A percentile compares a stretch with the other conserved stretches of the same genome.
Evolutionary conservation across 495 filamentous ascomycete species (phyloP).

Genomic region (Xylaria scruposa): DNA sequence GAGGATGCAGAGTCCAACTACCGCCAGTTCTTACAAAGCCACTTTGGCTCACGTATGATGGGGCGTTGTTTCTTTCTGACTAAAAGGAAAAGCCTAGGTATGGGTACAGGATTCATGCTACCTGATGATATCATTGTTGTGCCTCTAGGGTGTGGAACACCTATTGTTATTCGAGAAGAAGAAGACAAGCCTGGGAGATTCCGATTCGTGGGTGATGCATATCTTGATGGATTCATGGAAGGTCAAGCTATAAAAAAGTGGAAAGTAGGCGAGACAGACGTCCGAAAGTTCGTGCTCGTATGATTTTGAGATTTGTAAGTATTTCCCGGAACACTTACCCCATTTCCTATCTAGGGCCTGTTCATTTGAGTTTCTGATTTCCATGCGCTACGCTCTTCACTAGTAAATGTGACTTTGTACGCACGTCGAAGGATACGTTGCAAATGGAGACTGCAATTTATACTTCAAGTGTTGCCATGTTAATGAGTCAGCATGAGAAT

Average conservation of each 20-base stretch:
- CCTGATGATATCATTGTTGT: not conserved
- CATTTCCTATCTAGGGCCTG: not conserved
- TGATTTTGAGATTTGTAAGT: not conserved
- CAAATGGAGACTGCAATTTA: not conserved
- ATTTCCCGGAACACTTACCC: not conserved
- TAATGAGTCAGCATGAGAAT: not conserved
- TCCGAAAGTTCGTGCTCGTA: slow-evolving; percentile 2
- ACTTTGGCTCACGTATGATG: slow-evolving; percentile 5
- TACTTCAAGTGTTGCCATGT: not conserved
- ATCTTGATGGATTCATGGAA: slow-evolving; percentile 3
- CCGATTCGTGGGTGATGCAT: not conserved
- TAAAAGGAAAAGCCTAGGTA: not conserved
- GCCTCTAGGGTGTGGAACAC: not conserved
- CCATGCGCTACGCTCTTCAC: not conserved
- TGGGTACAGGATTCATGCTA: slow-evolving; percentile 14
- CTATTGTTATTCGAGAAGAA: not conserved
- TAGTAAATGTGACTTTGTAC: not conserved
- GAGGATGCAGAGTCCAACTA: slow-evolving; percentile 14
- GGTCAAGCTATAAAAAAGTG: not conserved
- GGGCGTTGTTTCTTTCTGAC: slow-evolving; percentile 16
- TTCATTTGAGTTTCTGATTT: not conserved
- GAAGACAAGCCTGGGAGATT: not conserved
- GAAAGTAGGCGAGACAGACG: not conserved
- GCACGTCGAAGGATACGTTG: not conserved
- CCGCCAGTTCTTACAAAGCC: slow-evolving; percentile 8